These are phyloP conservation scores for Paecilomyces fulvus DNA, from an alignment of 2,329 filamentous ascomycete genomes.

Conservation along the genomic window DNA sequence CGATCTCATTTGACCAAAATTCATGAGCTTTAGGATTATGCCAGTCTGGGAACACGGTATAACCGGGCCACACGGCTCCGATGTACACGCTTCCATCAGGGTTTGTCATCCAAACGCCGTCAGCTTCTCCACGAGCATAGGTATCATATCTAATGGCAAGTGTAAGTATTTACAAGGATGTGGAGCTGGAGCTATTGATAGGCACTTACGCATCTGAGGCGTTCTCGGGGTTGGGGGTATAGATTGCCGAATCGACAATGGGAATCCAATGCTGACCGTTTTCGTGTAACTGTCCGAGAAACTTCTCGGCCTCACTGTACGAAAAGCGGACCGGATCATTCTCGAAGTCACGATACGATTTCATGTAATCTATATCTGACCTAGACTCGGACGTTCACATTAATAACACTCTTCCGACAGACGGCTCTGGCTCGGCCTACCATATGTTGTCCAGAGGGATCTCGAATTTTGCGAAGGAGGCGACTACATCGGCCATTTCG, in stretches of 20 bases:
- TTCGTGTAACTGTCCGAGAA: conserved; percentile 45
- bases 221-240: conserved; percentile 64
- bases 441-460: conserved; percentile 50
- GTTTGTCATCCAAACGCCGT: conserved; percentile 45
- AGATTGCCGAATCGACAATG: conserved; percentile 58
- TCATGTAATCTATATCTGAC: conserved; percentile 50
- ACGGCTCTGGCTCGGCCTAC: conserved; percentile 11
- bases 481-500: conserved; percentile 50
- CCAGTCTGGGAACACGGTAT: conserved; percentile 55
- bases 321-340: conserved; percentile 47
- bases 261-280: conserved; percentile 52
- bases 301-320: conserved; percentile 41
- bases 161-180: neutral
- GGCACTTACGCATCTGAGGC: conserved; percentile 52
- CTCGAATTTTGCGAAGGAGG: conserved; percentile 45
- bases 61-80: conserved; percentile 49
- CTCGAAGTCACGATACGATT: conserved; percentile 51
- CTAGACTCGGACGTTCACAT: conserved; percentile 1
- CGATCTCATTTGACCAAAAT: conserved; percentile 51
- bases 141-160: conserved; percentile 41
- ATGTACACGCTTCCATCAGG: conserved; percentile 48
- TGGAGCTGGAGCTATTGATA: neutral
- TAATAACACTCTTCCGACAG: neutral
- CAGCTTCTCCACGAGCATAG: conserved; percentile 43
- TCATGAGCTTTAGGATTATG: conserved; percentile 50